Base-by-base conservation (phyloP, 352 stramenopile genomes). In the Phytopythium delawarense region DNA sequence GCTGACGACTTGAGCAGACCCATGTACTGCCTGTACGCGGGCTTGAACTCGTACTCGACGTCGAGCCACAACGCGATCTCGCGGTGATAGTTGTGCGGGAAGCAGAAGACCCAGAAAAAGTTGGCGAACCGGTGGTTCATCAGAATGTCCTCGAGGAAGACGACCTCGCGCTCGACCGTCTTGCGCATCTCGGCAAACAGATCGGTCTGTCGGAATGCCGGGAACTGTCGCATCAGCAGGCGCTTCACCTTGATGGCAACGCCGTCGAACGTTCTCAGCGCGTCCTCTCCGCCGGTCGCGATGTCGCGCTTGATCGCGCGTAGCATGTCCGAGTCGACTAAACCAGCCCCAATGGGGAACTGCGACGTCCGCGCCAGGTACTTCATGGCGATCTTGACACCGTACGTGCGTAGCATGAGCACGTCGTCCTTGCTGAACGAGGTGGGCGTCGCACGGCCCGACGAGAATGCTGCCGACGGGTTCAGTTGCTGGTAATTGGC, bases 61-160 rank as follows among this genome's bases (percentile, higher is more conserved):
- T 95, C 87, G 28, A 95, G 64, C 84, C 84, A 95, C 20, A 95
- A 65, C 40, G 81, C 84, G 44, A 95, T 89, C 65, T 95, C 87
- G 18, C 84, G 82, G 60, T 95, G 87, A 50, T 95, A 95, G 32
- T 95, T 90, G 71, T 95, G 87, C 6, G 84, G 87, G 57, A 95
- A 95, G 20, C 91, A 63, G 62, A 95, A 95, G n/a, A 92, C 84
- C 84, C 82, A 92, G 50, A 95, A 95, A 64, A 92, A 95, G 55
- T 93, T 92, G 42, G 83, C 85, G 56, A 95, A 91, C 6, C 85
- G 81, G 51, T 92, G 87, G 59, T 95, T 95, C 81, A 95, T 91
- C 64, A 95, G 59, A 11, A 95, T 92, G 35, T 92, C 85, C 54
- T 95, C 87, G 2, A 95, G 70, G 16, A 74, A 82, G 20, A 95